Evolutionary conservation across 2,329 filamentous ascomycete species (phyloP).

Genomic region (Hypoxylon sp.): DNA sequence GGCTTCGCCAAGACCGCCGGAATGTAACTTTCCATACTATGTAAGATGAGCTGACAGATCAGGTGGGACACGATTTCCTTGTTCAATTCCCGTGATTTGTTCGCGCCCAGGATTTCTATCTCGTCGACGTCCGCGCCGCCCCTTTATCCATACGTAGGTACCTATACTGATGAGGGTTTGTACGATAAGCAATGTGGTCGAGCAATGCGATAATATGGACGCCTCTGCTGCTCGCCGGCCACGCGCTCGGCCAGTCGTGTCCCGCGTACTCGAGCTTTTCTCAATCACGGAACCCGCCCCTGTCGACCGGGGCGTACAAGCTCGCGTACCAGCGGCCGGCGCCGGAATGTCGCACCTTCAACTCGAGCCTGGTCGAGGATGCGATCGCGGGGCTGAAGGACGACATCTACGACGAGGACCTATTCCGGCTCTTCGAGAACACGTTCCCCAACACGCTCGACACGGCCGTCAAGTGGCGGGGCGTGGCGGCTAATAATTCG

Average conservation of each 20-base stretch:
- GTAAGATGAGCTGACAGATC: not conserved
- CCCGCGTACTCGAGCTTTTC: slow-evolving; percentile 50
- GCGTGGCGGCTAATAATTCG: slow-evolving; percentile 62
- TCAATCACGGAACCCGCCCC: slow-evolving; percentile 47
- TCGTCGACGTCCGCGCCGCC: not conserved
- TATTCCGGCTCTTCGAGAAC: slow-evolving; percentile 85
- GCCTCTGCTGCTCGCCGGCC: slow-evolving; percentile 22
- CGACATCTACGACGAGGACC: slow-evolving; percentile 65
- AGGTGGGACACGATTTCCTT: slow-evolving; percentile 23
- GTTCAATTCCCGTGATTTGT: not conserved
- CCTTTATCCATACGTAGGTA: not conserved
- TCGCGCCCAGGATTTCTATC: not conserved
- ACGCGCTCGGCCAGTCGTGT: slow-evolving; percentile 41
- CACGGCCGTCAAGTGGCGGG: slow-evolving; percentile 84
- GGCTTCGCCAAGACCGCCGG: slow-evolving; percentile 5
- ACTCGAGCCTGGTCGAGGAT: slow-evolving; percentile 75
- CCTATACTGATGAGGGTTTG: not conserved
- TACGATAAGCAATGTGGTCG: slow-evolving; percentile 30
- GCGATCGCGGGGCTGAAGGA: slow-evolving; percentile 65
- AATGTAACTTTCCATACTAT: slow-evolving; percentile 10
- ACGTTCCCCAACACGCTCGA: slow-evolving; percentile 86
- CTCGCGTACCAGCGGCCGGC: slow-evolving; percentile 65
- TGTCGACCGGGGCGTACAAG: slow-evolving; percentile 48
- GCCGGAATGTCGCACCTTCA: slow-evolving; percentile 77
- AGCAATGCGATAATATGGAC: slow-evolving; percentile 18